Evolutionary conservation across 2,329 filamentous ascomycete genomes (phyloP), one percentile per base, ranked within the genome.

Genomic region (Chlorencoelia australis): DNA sequence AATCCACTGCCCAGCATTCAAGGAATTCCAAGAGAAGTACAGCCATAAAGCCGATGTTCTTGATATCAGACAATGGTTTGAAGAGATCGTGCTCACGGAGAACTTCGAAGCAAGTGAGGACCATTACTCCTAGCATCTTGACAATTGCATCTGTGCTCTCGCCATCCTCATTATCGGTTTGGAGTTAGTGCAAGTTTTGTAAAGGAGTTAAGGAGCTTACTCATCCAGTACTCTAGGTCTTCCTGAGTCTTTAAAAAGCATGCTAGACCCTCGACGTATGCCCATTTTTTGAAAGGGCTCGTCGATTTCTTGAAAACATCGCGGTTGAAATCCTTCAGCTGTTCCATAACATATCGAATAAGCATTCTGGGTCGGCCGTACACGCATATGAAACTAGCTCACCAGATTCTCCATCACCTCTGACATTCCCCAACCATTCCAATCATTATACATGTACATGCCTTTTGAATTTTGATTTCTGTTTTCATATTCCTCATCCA

Each of bases 41-140:
- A 44, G 61, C 60, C 5, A 74, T 60, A 22, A 65, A 66, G 49
- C 62, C 69, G 15, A 59, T 65, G 48, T 73, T 74, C 14, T 62
- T 50, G 30, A 56, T 63, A 27, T 62, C 56, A 3, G 61, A 59
- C 1, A 68, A 63, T 11, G 73, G 30, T 7, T 27, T 41, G 33
- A 52, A 37, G 4, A 52, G 39, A 14, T 29, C 16, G n/a, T 49
- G 43, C 17, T 50, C 56, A 5, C 67, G 61, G 13, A 73, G 52
- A 7, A 72, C 60, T 41, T 71, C 71, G 40, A 72, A 56, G 21
- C 63, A 66, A 32, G 73, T 71, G 53, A 69, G 69, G 33, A 73
- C 54, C 53, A 74, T 74, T 54, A 71, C 65, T 41, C 73, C 65
- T 61, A 71, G 65, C 68, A 74, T 73, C 42, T 69, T 61, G 7